phyloP scores from a whole-genome alignment of 768 basidiomycete species.

The Tylopilus intermedius region DNA sequence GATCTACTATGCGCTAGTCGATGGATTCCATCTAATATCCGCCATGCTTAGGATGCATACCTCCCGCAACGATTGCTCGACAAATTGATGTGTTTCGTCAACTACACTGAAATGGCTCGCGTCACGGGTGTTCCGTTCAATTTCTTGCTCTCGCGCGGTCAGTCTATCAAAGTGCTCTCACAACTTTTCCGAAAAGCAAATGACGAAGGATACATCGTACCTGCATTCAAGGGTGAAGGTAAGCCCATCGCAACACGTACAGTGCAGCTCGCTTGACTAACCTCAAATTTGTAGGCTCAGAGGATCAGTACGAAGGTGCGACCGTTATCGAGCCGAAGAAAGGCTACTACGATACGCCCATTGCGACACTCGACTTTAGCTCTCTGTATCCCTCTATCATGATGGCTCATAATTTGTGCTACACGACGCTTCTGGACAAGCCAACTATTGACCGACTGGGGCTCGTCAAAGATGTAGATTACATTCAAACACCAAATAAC shows the following conservation, averaged over 20 bases:
- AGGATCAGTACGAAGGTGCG: slow-evolving; percentile 98
- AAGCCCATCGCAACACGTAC: slow-evolving; percentile 6
- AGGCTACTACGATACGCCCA: slow-evolving; percentile 94
- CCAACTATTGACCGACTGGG: slow-evolving; percentile 68
- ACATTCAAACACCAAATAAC: slow-evolving; percentile 92
- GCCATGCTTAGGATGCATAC: slow-evolving; percentile 77
- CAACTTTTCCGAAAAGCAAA: slow-evolving; percentile 93
- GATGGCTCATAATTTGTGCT: slow-evolving; percentile 99
- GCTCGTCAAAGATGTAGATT: slow-evolving; percentile 82
- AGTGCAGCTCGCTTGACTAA: not conserved
- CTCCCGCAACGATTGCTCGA: slow-evolving; percentile 93
- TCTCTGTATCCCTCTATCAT: slow-evolving; percentile 99
- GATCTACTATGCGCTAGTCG: not conserved
- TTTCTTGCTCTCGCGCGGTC: slow-evolving; percentile 86
- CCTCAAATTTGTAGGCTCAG: slow-evolving; percentile 51
- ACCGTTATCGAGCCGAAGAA: slow-evolving; percentile 97
- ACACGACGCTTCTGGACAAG: slow-evolving; percentile 90
- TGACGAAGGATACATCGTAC: slow-evolving; percentile 86
- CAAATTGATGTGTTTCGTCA: slow-evolving; percentile 98
- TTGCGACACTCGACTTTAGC: slow-evolving; percentile 97
- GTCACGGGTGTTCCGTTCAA: slow-evolving; percentile 99
- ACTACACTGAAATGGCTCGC: slow-evolving; percentile 98
- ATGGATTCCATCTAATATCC: slow-evolving; percentile 1
- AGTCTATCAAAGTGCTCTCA: slow-evolving; percentile 97
- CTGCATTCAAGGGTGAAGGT: slow-evolving; percentile 84